A percentile compares a stretch with the other conserved stretches of the same genome.
Conservation (phyloP, 2,329 filamentous ascomycete genomes). For the Alternaria burnsii region DNA sequence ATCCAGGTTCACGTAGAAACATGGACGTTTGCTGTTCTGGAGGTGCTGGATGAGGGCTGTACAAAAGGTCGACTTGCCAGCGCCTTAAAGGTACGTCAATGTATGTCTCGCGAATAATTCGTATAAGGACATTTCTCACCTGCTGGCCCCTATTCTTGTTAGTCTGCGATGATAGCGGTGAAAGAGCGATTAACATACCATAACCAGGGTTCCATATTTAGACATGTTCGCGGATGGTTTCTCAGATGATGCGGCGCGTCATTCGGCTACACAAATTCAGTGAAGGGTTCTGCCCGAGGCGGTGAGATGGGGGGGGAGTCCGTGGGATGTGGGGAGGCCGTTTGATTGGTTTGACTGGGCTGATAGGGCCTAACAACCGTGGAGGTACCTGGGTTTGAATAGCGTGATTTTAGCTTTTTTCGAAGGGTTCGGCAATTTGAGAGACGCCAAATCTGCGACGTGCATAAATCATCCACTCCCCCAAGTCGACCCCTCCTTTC, state of each 20-base stretch:
- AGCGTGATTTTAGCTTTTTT: too few relatives aligned
- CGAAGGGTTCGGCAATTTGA: constrained; percentile 36
- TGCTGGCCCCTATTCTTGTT: constrained; percentile 72
- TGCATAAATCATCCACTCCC: constrained; percentile 34
- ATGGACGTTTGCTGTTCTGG: constrained; percentile 86
- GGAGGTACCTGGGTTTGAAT: too few relatives aligned
- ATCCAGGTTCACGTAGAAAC: constrained; percentile 98
- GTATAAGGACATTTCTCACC: constrained; percentile 44
- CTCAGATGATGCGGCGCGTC: constrained; percentile 12
- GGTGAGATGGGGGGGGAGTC: background rate
- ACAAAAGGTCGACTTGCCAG: constrained; percentile 98
- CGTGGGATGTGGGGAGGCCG: constrained; percentile 12
- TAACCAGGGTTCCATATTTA: constrained; percentile 93
- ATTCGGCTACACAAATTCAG: constrained; percentile 7
- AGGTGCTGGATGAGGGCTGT: constrained; percentile 92
- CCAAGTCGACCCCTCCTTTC: constrained; percentile 8
- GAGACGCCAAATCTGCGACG: background rate
- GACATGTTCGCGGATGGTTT: constrained; percentile 68
- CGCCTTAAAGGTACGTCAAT: constrained; percentile 54
- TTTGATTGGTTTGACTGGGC: constrained; percentile 7
- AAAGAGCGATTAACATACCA: constrained; percentile 60
- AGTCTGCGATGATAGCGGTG: background rate
- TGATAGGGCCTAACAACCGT: too few relatives aligned
- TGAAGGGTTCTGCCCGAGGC: constrained; percentile 12
- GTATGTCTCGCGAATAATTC: too few relatives aligned